Conservation (phyloP, 352 stramenopile species). For the Pythium dissotocum region DNA sequence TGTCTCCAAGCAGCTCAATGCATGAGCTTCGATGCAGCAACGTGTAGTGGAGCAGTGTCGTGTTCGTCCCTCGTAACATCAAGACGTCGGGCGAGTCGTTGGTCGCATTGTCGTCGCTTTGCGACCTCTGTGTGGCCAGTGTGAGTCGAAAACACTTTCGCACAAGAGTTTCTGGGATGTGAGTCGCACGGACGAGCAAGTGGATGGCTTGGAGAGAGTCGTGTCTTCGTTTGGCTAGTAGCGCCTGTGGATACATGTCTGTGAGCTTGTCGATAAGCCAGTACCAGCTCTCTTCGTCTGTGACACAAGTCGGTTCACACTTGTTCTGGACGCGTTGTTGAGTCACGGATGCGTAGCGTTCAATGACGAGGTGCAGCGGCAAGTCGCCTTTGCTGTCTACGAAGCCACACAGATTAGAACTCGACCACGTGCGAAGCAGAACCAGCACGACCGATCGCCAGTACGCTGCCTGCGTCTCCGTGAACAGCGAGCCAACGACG, state of each 20-base stretch:
- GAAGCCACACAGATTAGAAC: constrained; percentile 29
- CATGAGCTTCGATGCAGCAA: constrained; percentile 42
- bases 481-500: constrained; percentile 38
- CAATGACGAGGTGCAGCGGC: constrained; percentile 53
- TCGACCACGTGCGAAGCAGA: constrained; percentile 41
- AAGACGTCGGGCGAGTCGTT: not conserved
- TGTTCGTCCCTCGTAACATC: constrained; percentile 34
- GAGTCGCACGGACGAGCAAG: constrained; percentile 7
- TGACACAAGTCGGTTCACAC: not conserved
- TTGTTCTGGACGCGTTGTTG: constrained; percentile 4
- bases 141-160: constrained; percentile 4
- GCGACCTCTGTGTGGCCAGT: constrained; percentile 7
- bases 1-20: constrained; percentile 29
- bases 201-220: constrained; percentile 22
- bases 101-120: constrained; percentile 18
- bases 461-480: constrained; percentile 14
- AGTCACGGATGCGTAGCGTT: constrained; percentile 25
- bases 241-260: constrained; percentile 3
- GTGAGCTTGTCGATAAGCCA: constrained; percentile 23
- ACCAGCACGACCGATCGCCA: constrained; percentile 41
- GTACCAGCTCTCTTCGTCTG: constrained; percentile 10
- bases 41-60: constrained; percentile 61
- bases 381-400: constrained; percentile 47
- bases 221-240: constrained; percentile 16
- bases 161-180: constrained; percentile 15